Percentiles rank a stretch among this genome's conserved stretches.
Evolutionary conservation across 1,139 yeast species (phyloP).

Genomic region (Kodamaea arcana): DNA sequence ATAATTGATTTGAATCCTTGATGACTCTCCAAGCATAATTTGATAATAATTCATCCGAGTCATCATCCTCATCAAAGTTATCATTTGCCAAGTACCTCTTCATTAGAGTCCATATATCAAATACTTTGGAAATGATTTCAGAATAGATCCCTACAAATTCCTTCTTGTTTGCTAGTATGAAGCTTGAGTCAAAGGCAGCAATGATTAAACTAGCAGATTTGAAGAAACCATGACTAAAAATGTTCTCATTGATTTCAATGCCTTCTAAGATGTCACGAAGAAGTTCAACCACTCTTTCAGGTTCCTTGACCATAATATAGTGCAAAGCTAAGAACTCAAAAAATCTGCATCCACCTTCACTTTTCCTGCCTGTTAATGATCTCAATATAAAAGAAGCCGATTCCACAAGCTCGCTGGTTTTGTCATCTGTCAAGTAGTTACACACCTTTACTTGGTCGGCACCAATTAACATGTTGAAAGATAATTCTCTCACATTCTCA

Average conservation of each 20-base stretch:
- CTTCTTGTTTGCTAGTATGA: neutral
- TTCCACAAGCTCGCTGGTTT: conserved; percentile 16
- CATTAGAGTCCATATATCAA: conserved; percentile 50
- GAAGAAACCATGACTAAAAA: conserved; percentile 58
- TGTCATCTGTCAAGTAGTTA: conserved; percentile 5
- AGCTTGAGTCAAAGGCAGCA: conserved; percentile 3
- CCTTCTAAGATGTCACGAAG: conserved; percentile 27
- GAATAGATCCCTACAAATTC: conserved; percentile 3
- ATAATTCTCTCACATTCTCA: conserved; percentile 63
- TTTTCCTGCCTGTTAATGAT: conserved; percentile 63
- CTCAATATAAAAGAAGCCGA: conserved; percentile 44
- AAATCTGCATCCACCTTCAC: conserved; percentile 79
- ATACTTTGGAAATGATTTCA: conserved; percentile 13
- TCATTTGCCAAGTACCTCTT: conserved; percentile 58
- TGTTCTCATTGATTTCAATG: conserved; percentile 24
- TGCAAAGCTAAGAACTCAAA: conserved; percentile 44
- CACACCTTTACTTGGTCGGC: conserved; percentile 21
- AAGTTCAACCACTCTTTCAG: conserved; percentile 18
- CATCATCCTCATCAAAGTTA: conserved; percentile 24
- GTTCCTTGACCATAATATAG: conserved; percentile 13
- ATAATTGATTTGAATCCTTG: conserved; percentile 65
- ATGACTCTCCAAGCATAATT: conserved; percentile 82
- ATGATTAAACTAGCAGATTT: conserved; percentile 49
- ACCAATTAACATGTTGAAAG: conserved; percentile 48
- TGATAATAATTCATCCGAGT: conserved; percentile 45